Base-by-base conservation (phyloP, 495 filamentous ascomycete species). In the Aspergillus taichungensis region DNA sequence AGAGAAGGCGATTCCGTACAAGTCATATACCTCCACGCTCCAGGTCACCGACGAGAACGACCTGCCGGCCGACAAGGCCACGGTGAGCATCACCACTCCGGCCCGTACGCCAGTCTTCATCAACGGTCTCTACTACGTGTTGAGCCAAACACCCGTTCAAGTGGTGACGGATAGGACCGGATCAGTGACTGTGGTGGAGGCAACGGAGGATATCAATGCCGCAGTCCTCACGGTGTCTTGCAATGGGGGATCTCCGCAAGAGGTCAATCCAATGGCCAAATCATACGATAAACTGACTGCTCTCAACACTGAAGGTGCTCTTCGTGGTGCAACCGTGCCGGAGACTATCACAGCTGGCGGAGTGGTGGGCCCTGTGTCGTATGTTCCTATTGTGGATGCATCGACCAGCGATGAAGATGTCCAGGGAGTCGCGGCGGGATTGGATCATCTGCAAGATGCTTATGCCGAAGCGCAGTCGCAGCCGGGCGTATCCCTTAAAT, bases 61-160 rank as follows among this genome's bases (percentile, higher is more conserved):
- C 6, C 12, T 18, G 5, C 13, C 41, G 32, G 31, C 31, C 6
- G 13, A 13, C 12, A 28, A 43, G 6, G 30, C 30, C 0, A 14
- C 12, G 8, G 10, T 43, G 6, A 43, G 11, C n/a, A 11, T 46
- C 1, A 18, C 35, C 3, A 10, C 34, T 1, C 24, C 11, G 0
- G 27, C 24, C 0, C 43, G 29, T 11, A 46, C 43, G 6, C 43
- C 43, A 3, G 43, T 46, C 2, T 40, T 39, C 13, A 46, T 46
- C 5, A 33, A 46, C 12, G 43, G 43, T 4, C 27, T 46, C 9
- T 49, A 49, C 37, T 49, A 49, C 29, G 34, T 43, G 5, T 35
- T 49, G 8, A 9, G 10, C 3, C 5, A 12, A 6, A 28, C 27
- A 1, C 32, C 46, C 0, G 27, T 38, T 4, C 14, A 46, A 10